Evolutionary conservation across 202 grass and related monocot genomes (phyloP).

Genomic region (Tripidium arundinaceum): DNA sequence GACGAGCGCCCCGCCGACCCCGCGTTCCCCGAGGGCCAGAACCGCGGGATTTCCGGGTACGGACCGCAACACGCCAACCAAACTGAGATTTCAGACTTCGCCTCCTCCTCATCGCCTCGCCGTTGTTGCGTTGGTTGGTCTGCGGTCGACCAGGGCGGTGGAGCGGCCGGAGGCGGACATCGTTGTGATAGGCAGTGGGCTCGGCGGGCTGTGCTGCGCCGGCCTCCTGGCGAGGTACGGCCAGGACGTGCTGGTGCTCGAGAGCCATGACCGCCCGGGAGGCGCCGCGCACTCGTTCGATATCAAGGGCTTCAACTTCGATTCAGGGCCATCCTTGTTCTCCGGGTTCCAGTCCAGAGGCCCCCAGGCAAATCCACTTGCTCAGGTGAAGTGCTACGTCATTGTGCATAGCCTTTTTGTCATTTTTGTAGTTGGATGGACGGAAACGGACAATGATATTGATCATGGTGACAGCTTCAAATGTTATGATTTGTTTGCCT

Average conservation of each 20-base stretch:
- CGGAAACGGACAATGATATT: background rate
- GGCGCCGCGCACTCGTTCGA: constrained; percentile 95
- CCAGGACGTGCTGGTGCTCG: constrained; percentile 79
- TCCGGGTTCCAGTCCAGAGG: constrained; percentile 96
- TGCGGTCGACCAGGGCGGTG: constrained; percentile 29
- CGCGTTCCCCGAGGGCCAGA: constrained; percentile 15
- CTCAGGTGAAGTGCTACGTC: constrained; percentile 58
- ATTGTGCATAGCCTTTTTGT: background rate
- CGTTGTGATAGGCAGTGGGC: constrained; percentile 84
- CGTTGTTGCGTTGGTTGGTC: background rate
- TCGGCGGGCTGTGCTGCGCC: constrained; percentile 85
- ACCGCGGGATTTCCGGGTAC: constrained; percentile 25
- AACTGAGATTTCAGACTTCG: background rate
- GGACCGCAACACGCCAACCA: background rate
- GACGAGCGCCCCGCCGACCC: constrained; percentile 31
- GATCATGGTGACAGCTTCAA: background rate
- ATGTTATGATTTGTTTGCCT: constrained; percentile 19
- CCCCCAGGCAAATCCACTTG: constrained; percentile 87
- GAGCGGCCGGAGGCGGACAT: constrained; percentile 81
- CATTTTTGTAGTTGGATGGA: background rate
- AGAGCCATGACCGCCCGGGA: constrained; percentile 86
- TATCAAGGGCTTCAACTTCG: constrained; percentile 92
- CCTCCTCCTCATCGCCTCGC: background rate
- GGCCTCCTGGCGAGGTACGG: constrained; percentile 81
- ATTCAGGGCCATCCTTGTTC: constrained; percentile 94